These are phyloP conservation scores for Diospyros kaki DNA, from an alignment of 148 eudicot species.

Conservation along the genomic window DNA sequence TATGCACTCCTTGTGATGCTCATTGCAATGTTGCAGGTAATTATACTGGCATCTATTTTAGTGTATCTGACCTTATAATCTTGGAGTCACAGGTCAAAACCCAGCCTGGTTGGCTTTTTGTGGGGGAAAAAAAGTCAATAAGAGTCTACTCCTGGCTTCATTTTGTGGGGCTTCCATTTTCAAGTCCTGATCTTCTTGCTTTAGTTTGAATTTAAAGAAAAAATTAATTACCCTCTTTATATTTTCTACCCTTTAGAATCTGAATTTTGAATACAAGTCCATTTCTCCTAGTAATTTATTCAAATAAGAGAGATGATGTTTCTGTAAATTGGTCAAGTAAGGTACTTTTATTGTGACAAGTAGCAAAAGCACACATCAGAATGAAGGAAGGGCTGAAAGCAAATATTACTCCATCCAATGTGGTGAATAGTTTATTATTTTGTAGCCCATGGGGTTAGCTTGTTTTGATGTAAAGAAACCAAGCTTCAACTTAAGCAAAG, in stretches of 20 bases:
- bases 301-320: background rate
- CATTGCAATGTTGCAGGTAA: slow-evolving; percentile 89
- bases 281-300: background rate
- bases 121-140: background rate
- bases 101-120: no score
- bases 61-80: slow-evolving; percentile 3
- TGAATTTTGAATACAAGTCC: background rate
- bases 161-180: background rate
- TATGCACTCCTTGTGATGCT: slow-evolving; percentile 94
- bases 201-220: background rate
- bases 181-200: no score
- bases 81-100: no score
- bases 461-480: no score
- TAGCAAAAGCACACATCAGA: background rate
- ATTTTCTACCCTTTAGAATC: background rate
- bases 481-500: no score
- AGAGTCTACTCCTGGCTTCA: background rate
- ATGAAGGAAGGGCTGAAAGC: background rate
- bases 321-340: background rate
- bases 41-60: slow-evolving; percentile 14
- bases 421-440: background rate
- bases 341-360: background rate
- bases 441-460: background rate
- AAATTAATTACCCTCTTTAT: background rate
- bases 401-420: background rate